Evolutionary conservation across 768 basidiomycete species (phyloP).

Genomic region (Strobilomyces dryophilus): DNA sequence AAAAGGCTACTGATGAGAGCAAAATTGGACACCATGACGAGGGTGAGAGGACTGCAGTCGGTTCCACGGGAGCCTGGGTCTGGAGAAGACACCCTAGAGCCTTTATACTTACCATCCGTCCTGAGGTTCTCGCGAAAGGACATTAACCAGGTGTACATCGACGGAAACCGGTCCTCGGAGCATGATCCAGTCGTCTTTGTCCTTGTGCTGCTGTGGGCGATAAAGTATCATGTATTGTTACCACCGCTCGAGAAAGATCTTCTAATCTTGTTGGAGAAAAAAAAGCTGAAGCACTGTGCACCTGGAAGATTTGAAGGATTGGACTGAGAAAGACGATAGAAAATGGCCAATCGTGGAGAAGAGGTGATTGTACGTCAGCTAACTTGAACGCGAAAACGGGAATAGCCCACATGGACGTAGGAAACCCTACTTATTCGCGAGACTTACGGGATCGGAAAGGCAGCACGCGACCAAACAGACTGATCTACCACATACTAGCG

Average conservation of each 20-base stretch:
- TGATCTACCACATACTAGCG: neutral
- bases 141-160: neutral
- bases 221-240: neutral
- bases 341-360: neutral
- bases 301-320: neutral
- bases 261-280: neutral
- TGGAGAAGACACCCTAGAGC: neutral
- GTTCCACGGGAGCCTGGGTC: neutral
- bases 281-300: neutral
- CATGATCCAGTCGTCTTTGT: neutral
- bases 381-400: neutral
- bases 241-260: neutral
- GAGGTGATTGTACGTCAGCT: neutral
- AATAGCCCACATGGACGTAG: conserved; percentile 4
- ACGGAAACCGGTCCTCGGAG: too few species aligned
- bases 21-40: conserved; percentile 20
- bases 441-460: too few species aligned
- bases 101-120: conserved; percentile 10
- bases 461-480: neutral
- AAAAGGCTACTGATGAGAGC: conserved; percentile 15
- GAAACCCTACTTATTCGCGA: too few species aligned
- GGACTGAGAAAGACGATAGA: conserved; percentile 1
- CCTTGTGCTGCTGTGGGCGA: neutral
- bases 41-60: neutral
- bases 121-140: conserved; percentile 1